A percentile compares a stretch with the other conserved stretches of the same genome.
These are phyloP conservation scores for Plasmodium chabaudi DNA, from an alignment of 169 alveolate genomes.

Conservation along the genomic window DNA sequence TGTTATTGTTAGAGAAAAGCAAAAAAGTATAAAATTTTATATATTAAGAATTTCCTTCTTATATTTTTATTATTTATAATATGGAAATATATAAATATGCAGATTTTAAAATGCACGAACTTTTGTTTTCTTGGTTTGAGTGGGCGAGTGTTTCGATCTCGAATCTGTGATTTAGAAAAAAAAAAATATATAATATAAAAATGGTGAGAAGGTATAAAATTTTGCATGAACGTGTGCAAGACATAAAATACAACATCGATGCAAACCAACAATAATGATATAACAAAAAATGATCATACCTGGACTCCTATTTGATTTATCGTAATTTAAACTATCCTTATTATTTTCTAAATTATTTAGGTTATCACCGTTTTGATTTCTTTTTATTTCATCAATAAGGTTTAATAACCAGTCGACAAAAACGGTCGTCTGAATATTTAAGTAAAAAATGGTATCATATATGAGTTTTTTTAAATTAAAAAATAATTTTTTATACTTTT, in stretches of 20 bases:
- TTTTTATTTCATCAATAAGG: conserved; percentile 35
- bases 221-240: background rate
- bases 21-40: background rate
- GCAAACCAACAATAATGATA: background rate
- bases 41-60: background rate
- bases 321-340: conserved; percentile 28
- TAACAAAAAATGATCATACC: background rate
- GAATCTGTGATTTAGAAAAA: conserved; percentile 4
- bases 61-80: background rate
- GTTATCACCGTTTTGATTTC: conserved; percentile 20
- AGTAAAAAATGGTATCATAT: background rate
- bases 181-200: no score
- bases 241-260: background rate
- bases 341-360: conserved; percentile 8
- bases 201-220: background rate
- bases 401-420: conserved; percentile 57
- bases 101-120: conserved; percentile 11
- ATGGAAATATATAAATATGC: background rate
- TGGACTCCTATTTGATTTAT: conserved; percentile 20
- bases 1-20: background rate
- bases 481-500: no score
- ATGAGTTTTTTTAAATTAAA: background rate
- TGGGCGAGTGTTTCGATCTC: conserved; percentile 12
- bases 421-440: conserved; percentile 24
- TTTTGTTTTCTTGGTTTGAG: conserved; percentile 31